Evolutionary conservation across 768 basidiomycete species (phyloP).

Genomic region (Russula abietina): DNA sequence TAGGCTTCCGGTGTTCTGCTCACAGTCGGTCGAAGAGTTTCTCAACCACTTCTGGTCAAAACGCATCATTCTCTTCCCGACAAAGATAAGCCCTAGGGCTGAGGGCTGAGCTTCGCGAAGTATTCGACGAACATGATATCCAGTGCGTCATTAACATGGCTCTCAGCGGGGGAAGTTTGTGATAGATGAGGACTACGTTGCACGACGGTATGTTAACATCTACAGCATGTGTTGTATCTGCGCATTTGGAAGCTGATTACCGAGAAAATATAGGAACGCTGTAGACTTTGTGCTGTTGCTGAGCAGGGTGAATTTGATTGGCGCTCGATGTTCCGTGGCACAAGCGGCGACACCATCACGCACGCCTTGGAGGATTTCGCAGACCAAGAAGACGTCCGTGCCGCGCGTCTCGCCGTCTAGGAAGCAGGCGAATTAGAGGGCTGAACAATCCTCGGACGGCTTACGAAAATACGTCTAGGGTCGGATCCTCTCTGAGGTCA

Average conservation of each 20-base stretch:
- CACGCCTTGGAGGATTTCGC: constrained; percentile 79
- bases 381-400: constrained; percentile 80
- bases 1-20: constrained; percentile 94
- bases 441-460: no score
- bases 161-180: constrained; percentile 67
- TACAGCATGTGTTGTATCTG: neutral
- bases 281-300: constrained; percentile 61
- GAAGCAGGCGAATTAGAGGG: constrained; percentile 70
- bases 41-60: constrained; percentile 71
- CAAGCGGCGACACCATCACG: constrained; percentile 44
- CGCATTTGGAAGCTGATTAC: constrained; percentile 2
- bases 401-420: constrained; percentile 68
- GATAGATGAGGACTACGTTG: constrained; percentile 93
- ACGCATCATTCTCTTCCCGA: constrained; percentile 95
- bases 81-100: constrained; percentile 89
- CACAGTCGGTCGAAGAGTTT: constrained; percentile 70
- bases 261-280: constrained; percentile 12
- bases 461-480: constrained; percentile 79
- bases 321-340: constrained; percentile 72
- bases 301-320: constrained; percentile 92
- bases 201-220: constrained; percentile 57
- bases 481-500: constrained; percentile 83
- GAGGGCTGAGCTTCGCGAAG: constrained; percentile 88
- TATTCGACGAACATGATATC: constrained; percentile 92
- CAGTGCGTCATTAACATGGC: constrained; percentile 93